Conservation (phyloP, 106 monocot genomes). For the Amphibolis antarctica region DNA sequence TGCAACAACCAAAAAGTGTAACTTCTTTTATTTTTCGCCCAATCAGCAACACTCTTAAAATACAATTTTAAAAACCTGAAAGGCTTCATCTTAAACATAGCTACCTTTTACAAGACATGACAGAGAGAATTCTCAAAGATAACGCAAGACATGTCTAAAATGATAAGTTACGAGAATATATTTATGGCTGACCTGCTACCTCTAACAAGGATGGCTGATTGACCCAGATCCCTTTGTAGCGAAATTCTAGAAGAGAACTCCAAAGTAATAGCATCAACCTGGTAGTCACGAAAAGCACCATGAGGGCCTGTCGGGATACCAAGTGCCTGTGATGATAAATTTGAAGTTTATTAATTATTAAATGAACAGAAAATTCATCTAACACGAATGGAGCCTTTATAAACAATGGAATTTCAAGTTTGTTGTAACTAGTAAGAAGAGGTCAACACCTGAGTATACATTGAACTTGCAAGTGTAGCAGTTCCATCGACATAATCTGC, state of each 20-base stretch:
- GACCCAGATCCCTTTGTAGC: conserved; percentile 39
- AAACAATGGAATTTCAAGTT: not conserved
- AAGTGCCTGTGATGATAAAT: conserved; percentile 42
- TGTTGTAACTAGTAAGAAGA: no score
- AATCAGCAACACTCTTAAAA: no score
- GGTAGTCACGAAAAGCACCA: conserved; percentile 89
- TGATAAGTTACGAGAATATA: not conserved
- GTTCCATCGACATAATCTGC: conserved; percentile 65
- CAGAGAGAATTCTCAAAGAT: not conserved
- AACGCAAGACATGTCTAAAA: no score
- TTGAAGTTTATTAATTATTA: not conserved
- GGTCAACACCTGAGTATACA: conserved; percentile 60
- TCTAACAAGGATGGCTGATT: conserved; percentile 42
- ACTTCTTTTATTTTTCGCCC: no score
- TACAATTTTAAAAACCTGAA: no score
- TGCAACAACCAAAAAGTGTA: no score
- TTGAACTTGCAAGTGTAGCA: conserved; percentile 70
- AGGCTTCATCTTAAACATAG: no score
- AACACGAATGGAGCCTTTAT: not conserved
- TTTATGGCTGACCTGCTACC: conserved; percentile 56
- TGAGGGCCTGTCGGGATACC: conserved; percentile 77
- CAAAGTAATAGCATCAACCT: conserved; percentile 69
- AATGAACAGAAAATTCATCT: not conserved
- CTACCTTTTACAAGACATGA: not conserved
- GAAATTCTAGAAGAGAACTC: conserved; percentile 39